A percentile compares a stretch with the other conserved stretches of the same genome.
phyloP scores from a whole-genome alignment of 2,329 filamentous ascomycete genomes.

The Penicillium sp. region DNA sequence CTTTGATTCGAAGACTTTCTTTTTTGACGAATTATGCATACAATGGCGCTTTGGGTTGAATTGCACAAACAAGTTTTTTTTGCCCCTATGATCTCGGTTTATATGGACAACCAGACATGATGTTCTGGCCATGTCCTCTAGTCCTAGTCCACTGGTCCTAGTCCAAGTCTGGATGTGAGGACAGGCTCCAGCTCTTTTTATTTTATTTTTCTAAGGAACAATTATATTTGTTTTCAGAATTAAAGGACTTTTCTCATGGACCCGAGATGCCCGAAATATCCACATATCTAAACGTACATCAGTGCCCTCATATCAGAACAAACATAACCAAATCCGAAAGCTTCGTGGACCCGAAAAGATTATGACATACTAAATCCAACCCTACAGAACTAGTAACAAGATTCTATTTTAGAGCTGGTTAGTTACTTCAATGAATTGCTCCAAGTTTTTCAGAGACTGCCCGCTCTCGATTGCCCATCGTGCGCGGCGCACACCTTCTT shows the following conservation, averaged over 20 bases:
- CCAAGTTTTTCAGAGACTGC: conserved; percentile 78
- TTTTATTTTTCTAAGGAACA: not conserved
- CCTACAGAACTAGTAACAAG: not conserved
- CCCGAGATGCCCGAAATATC: not conserved
- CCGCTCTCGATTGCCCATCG: conserved; percentile 86
- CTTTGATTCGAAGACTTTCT: conserved; percentile 6
- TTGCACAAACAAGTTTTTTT: conserved; percentile 6
- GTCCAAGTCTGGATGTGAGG: not conserved
- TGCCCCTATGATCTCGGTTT: not conserved
- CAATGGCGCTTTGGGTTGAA: conserved; percentile 32
- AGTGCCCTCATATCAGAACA: not conserved
- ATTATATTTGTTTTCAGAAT: not conserved
- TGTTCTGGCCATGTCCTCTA: not conserved
- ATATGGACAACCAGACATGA: not conserved
- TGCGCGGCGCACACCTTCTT: conserved; percentile 84
- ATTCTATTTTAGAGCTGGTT: conserved; percentile 47
- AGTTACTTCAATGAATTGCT: conserved; percentile 77
- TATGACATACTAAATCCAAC: not conserved
- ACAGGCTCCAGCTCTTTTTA: not conserved
- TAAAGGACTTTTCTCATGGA: not conserved
- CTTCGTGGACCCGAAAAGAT: not conserved
- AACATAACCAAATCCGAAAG: not conserved
- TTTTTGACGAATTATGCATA: conserved; percentile 29
- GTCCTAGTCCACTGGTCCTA: not conserved
- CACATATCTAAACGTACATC: not conserved